These are phyloP conservation scores for Crepidotus variabilis DNA, from an alignment of 768 basidiomycete genomes.

Conservation along the genomic window DNA sequence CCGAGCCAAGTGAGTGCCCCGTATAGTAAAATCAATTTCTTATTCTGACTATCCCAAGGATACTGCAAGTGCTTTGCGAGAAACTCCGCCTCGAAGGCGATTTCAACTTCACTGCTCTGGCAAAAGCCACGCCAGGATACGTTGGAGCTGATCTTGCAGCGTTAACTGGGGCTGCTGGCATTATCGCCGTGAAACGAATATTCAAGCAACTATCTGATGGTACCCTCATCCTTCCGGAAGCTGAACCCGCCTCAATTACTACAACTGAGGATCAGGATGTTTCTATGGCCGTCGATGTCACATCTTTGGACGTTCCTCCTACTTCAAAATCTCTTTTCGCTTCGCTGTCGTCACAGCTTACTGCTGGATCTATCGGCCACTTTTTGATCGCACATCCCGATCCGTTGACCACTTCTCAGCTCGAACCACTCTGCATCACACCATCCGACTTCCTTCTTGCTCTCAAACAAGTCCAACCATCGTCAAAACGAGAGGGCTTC, in stretches of 20 bases:
- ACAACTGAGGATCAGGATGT: constrained; percentile 26
- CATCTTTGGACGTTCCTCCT: constrained; percentile 12
- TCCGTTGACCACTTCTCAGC: constrained; percentile 73
- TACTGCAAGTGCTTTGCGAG: constrained; percentile 78
- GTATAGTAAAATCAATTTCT: not conserved
- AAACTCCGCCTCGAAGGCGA: constrained; percentile 84
- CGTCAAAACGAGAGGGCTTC: constrained; percentile 96
- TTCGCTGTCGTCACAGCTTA: constrained; percentile 28
- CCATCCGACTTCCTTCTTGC: constrained; percentile 77
- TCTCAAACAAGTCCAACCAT: constrained; percentile 89
- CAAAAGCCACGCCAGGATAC: constrained; percentile 94
- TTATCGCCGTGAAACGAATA: constrained; percentile 95
- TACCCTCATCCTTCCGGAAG: constrained; percentile 50
- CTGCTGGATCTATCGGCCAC: constrained; percentile 70
- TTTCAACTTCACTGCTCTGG: constrained; percentile 81
- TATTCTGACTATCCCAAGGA: constrained; percentile 44
- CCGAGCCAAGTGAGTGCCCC: constrained; percentile 69
- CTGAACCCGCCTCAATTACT: constrained; percentile 11
- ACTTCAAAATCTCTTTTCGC: constrained; percentile 17
- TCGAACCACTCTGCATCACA: constrained; percentile 79
- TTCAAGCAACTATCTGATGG: constrained; percentile 77
- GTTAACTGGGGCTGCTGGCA: constrained; percentile 88
- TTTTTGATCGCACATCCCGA: constrained; percentile 87
- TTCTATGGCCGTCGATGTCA: constrained; percentile 41
- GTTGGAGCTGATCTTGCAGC: constrained; percentile 90